phyloP scores from a whole-genome alignment of 345 rosid species.

The Arabidopsis thaliana region TAIR10.1 NC_003076.8:4032501-4033000 shows the following conservation, averaged over 20 bases:
- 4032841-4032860: slow-evolving; percentile 63
- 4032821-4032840: slow-evolving; percentile 68
- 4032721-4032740: slow-evolving; percentile 64
- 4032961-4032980: slow-evolving; percentile 57
- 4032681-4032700: slow-evolving; percentile 87
- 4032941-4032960: slow-evolving; percentile 70
- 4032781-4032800: slow-evolving; percentile 47
- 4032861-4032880: slow-evolving; percentile 48
- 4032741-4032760: slow-evolving; percentile 50
- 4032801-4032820: slow-evolving; percentile 57
- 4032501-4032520: slow-evolving; percentile 51
- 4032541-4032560: slow-evolving; percentile 66
- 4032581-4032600: slow-evolving; percentile 47
- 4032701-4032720: slow-evolving; percentile 90
- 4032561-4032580: slow-evolving; percentile 62
- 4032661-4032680: slow-evolving; percentile 51
- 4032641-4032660: slow-evolving; percentile 64
- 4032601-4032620: slow-evolving; percentile 56
- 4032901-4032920: slow-evolving; percentile 55
- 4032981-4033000: slow-evolving; percentile 50
- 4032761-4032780: slow-evolving; percentile 41
- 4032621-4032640: slow-evolving; percentile 59
- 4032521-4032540: slow-evolving; percentile 59
- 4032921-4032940: slow-evolving; percentile 87
- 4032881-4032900: slow-evolving; percentile 58